Conservation (phyloP, 2,329 filamentous ascomycete genomes). For the Calonectria pauciramosa region DNA sequence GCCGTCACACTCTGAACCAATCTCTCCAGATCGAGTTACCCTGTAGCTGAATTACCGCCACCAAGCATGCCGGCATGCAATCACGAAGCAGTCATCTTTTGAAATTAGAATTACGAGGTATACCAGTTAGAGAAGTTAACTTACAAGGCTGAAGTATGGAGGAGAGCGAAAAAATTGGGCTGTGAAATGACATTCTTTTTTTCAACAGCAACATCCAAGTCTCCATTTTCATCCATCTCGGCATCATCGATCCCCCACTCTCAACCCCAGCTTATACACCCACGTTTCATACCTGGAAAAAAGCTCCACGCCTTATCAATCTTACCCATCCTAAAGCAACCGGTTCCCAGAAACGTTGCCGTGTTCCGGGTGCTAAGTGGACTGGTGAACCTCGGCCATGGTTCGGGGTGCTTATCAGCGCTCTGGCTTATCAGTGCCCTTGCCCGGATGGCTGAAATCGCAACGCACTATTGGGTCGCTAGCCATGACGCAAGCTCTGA, state of each 20-base stretch:
- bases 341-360: neutral
- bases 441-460: neutral
- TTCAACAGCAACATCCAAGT: too few species aligned
- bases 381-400: neutral
- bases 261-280: neutral
- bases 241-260: neutral
- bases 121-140: too few species aligned
- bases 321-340: neutral
- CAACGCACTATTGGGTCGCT: constrained; percentile 4
- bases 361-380: neutral
- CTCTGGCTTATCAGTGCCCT: constrained; percentile 12
- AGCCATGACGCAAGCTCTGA: neutral
- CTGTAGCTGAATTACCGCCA: neutral
- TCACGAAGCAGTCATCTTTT: too few species aligned
- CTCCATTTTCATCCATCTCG: too few species aligned
- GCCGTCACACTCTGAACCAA: neutral
- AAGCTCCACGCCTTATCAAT: neutral
- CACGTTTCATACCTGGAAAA: neutral
- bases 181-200: too few species aligned
- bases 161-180: too few species aligned
- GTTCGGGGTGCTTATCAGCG: constrained; percentile 11
- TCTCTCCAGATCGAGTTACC: neutral
- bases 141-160: too few species aligned
- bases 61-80: too few species aligned
- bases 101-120: too few species aligned